Conservation (phyloP, 2,329 filamentous ascomycete genomes). For the Trichophyton mentagrophytes region DNA sequence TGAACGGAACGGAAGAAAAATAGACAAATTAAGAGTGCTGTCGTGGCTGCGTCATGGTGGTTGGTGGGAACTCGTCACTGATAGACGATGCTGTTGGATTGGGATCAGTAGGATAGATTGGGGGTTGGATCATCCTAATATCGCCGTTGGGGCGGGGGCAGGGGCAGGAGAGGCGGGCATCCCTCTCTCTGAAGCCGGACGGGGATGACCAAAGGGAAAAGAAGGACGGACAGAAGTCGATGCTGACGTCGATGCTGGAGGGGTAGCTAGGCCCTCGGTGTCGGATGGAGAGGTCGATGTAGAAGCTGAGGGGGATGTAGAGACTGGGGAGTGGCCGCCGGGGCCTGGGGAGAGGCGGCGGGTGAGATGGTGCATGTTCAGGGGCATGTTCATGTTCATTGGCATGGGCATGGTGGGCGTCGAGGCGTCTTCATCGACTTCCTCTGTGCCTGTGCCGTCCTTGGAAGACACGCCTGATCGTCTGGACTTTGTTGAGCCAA, state of each 20-base stretch:
- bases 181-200: neutral
- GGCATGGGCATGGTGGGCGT: neutral
- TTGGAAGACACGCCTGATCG: neutral
- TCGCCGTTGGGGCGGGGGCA: neutral
- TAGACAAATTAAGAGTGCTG: neutral
- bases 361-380: neutral
- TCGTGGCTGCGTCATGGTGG: no score
- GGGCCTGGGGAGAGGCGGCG: neutral
- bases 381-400: neutral
- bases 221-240: neutral
- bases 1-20: neutral
- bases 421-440: neutral
- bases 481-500: constrained; percentile 13
- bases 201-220: neutral
- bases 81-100: neutral
- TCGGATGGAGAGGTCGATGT: neutral
- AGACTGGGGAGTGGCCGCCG: neutral
- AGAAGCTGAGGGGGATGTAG: neutral
- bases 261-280: neutral
- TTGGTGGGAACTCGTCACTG: no score
- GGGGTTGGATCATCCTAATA: neutral
- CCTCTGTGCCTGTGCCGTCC: neutral
- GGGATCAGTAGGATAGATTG: neutral
- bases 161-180: neutral
- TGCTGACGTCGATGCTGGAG: neutral